phyloP scores from a whole-genome alignment of 2,329 filamentous ascomycete genomes.

The Fusarium coicis region DNA sequence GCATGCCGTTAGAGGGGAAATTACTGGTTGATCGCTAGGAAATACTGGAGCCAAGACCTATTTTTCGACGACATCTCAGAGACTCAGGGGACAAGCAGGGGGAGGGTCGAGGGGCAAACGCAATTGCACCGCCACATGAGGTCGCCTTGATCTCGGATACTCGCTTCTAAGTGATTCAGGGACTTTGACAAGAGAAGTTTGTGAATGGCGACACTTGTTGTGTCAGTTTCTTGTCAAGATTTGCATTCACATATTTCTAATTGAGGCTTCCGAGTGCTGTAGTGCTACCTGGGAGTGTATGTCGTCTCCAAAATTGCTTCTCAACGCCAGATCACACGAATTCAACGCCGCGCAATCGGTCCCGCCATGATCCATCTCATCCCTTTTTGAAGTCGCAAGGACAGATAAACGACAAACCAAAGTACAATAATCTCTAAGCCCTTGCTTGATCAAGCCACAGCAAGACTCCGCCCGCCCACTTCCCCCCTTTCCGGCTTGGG shows the following conservation, averaged over 20 bases:
- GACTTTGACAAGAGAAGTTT: constrained; percentile 5
- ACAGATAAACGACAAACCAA: constrained; percentile 35
- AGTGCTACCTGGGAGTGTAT: not conserved
- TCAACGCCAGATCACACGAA: constrained; percentile 14
- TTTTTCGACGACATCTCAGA: constrained; percentile 21
- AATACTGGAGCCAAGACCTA: constrained; percentile 41
- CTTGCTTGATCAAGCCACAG: constrained; percentile 27
- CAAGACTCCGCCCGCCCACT: constrained; percentile 21
- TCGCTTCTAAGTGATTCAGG: constrained; percentile 3
- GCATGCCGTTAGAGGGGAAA: constrained; percentile 14
- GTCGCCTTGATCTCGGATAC: constrained; percentile 19
- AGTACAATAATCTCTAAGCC: constrained; percentile 8
- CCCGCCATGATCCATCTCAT: constrained; percentile 31
- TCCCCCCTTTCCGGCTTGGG: constrained; percentile 33
- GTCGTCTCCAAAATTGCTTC: not conserved
- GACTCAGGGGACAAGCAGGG: constrained; percentile 25
- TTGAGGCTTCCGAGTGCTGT: not conserved
- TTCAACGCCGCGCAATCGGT: constrained; percentile 35
- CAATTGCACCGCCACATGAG: constrained; percentile 34
- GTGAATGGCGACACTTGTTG: constrained; percentile 5
- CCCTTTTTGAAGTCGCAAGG: constrained; percentile 38
- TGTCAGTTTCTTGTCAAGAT: not conserved
- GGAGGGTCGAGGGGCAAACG: constrained; percentile 27
- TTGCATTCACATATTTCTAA: not conserved
- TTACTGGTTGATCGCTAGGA: constrained; percentile 27